These are phyloP conservation scores for Lathyrus tuberosus DNA, from an alignment of 306 rosid species.

Conservation along the genomic window DNA sequence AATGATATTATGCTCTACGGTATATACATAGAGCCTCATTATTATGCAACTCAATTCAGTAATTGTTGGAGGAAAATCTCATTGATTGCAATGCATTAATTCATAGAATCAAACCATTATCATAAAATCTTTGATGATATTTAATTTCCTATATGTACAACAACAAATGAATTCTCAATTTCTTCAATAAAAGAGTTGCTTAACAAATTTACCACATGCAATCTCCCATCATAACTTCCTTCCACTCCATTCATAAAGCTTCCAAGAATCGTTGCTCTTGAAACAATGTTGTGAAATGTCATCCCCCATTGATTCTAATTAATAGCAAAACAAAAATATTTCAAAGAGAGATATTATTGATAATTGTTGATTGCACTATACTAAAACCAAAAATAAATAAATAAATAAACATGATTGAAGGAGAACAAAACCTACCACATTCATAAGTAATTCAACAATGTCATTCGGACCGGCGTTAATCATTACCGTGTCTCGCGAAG, in stretches of 20 bases:
- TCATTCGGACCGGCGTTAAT: conserved; percentile 37
- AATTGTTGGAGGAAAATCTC: neutral
- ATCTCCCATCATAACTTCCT: conserved; percentile 47
- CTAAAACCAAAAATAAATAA: neutral
- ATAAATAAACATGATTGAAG: neutral
- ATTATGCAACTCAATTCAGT: neutral
- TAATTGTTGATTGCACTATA: neutral
- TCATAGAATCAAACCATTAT: neutral
- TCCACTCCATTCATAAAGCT: conserved; percentile 41
- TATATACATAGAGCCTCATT: neutral
- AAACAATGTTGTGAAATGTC: conserved; percentile 52
- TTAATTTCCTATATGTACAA: neutral
- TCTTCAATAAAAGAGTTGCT: neutral
- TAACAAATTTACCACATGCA: conserved; percentile 57
- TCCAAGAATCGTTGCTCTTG: conserved; percentile 43
- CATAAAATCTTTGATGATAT: neutral
- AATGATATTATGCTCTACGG: too few species aligned
- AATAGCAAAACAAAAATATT: conserved; percentile 1
- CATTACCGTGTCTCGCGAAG: conserved; percentile 46
- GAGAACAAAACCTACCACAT: conserved; percentile 44
- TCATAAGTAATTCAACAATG: conserved; percentile 59
- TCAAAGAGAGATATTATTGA: neutral
- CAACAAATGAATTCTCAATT: neutral
- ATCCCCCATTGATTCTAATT: conserved; percentile 53
- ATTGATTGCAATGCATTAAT: conserved; percentile 3